phyloP scores from a whole-genome alignment of 176 grass and related monocot species.

The Zizania latifolia region DNA sequence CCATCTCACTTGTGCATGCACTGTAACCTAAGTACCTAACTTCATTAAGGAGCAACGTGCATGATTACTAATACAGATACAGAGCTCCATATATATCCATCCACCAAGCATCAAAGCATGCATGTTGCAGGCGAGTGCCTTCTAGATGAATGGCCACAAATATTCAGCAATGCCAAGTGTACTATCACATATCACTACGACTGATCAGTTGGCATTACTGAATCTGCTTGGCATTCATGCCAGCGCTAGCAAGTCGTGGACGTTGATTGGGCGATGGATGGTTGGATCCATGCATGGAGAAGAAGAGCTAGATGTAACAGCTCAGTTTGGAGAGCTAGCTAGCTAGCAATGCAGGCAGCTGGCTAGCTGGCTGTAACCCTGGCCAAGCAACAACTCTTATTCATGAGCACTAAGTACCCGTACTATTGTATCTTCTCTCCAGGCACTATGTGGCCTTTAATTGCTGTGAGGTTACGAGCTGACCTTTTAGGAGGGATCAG shows the following conservation, averaged over 20 bases:
- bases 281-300: neutral
- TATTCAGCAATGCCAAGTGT: neutral
- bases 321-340: conserved; percentile 4
- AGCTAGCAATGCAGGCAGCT: neutral
- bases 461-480: conserved; percentile 45
- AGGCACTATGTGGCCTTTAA: conserved; percentile 36
- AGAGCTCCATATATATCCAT: neutral
- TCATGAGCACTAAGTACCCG: conserved; percentile 33
- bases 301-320: neutral
- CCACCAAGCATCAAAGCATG: neutral
- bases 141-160: neutral
- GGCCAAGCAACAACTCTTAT: conserved; percentile 32
- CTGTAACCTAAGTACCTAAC: too few relatives aligned
- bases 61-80: neutral
- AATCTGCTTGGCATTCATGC: neutral
- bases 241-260: neutral
- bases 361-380: conserved; percentile 27
- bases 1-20: neutral
- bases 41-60: neutral
- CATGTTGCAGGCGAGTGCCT: neutral
- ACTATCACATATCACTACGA: neutral
- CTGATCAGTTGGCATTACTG: neutral
- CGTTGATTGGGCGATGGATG: neutral
- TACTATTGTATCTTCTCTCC: conserved; percentile 16
- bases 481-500: conserved; percentile 32